phyloP scores from a whole-genome alignment of 768 basidiomycete species.

The Macrolepiota fuliginosa region DNA sequence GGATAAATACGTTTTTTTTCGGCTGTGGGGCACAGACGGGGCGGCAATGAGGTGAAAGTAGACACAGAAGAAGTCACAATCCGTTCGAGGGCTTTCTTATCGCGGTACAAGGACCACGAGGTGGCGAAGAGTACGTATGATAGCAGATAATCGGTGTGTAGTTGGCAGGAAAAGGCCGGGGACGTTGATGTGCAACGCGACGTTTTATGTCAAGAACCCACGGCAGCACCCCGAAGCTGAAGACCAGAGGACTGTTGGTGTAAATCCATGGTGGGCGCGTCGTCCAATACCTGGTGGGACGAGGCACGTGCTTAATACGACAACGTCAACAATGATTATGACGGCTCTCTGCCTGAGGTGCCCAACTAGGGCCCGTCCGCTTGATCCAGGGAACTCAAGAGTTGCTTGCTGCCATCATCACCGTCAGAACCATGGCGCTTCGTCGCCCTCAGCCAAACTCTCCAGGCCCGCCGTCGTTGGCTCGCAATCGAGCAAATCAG shows the following conservation, averaged over 20 bases:
- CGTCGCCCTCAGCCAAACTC: conserved; percentile 10
- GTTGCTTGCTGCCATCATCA: background rate
- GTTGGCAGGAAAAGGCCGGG: background rate
- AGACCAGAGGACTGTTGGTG: background rate
- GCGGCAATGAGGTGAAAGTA: conserved; percentile 6
- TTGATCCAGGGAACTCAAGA: background rate
- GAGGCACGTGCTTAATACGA: conserved; percentile 7
- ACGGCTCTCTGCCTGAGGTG: conserved; percentile 6
- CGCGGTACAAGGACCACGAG: conserved; percentile 6
- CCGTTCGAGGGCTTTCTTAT: background rate
- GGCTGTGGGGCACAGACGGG: background rate
- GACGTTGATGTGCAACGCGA: background rate
- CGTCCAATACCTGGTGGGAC: background rate
- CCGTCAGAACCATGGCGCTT: background rate
- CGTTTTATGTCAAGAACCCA: conserved; percentile 11
- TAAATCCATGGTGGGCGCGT: background rate
- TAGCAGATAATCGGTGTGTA: conserved; percentile 1
- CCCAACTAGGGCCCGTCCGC: conserved; percentile 6
- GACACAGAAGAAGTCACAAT: conserved; percentile 1
- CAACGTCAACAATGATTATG: background rate
- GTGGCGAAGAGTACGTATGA: conserved; percentile 7
- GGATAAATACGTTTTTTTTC: background rate
- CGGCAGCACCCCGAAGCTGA: background rate
- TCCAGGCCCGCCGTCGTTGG: conserved; percentile 7
- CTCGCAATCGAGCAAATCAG: conserved; percentile 2